Base-by-base conservation (phyloP, 2,329 filamentous ascomycete species). In the Exophiala sp. region DNA sequence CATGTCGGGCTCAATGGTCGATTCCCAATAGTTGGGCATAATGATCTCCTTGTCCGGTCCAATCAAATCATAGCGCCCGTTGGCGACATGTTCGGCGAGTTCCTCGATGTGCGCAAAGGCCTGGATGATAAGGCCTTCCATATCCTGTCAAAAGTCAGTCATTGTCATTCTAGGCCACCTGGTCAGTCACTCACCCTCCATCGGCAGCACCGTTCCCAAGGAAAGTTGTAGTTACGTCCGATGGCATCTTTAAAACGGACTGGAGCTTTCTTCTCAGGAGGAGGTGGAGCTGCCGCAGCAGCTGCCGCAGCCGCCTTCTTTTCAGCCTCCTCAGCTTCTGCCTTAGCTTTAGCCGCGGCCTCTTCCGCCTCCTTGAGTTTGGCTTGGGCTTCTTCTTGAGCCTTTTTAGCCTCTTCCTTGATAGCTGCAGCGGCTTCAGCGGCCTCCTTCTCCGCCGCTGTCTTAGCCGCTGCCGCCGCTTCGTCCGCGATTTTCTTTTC, bases 201-300 rank as follows among this genome's bases (percentile, higher is more conserved):
- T 2, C 83, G 93, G 62, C 82, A 81, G 68, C 89, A 95, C 23
- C 94, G 68, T 56, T 90, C 81, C 69, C 84, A 95, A 1, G 90
- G 90, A 63, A 96, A 95, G 68, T 82, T 93, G 66, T 94, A 96
- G 67, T 94, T 95, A 58, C 90, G 79, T 24, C 88, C 87, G 13
- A 96, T 82, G 1, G 89, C 89, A 65, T 96, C 90, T 69, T 94
- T 94, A 72, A 95, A 95, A 59, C 83, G 84, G 66, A 95, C 87
- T 2, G 86, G 87, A 37, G 82, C 75, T 66, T 88, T 86, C 58
- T 75, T 75, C 48, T 75, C 73, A n/a, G 78, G 74, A 1, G 75
- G 71, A n/a, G 67, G 63, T 14, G 57, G 58, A 22, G 61, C 62
- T 21, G 57, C 64, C n/a, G 63, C 63, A 1, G 75, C 71, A n/a